These are phyloP conservation scores for Plasmodium blacklocki DNA, from an alignment of 169 alveolate genomes.

Conservation along the genomic window DNA sequence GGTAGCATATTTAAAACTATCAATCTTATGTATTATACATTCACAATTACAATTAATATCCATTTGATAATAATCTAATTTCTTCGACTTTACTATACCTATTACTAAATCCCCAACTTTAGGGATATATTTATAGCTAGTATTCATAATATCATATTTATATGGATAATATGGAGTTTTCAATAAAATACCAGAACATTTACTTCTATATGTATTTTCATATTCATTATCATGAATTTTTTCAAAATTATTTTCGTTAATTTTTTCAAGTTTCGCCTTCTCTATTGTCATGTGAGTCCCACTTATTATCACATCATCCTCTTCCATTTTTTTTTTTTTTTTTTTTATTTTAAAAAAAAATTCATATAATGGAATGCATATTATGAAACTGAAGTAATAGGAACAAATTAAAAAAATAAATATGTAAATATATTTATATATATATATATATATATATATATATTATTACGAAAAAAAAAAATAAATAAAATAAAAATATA, in stretches of 20 bases:
- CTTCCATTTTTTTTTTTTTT: constrained; percentile 26
- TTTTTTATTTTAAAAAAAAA: neutral
- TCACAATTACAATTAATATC: constrained; percentile 81
- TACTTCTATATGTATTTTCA: constrained; percentile 46
- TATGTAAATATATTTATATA: neutral
- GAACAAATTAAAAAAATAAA: too few species aligned
- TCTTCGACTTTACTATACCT: constrained; percentile 82
- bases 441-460: neutral
- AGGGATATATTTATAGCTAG: constrained; percentile 80
- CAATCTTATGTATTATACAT: constrained; percentile 80
- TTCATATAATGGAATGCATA: too few species aligned
- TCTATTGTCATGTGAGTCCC: constrained; percentile 36
- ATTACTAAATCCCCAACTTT: constrained; percentile 84
- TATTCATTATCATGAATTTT: constrained; percentile 31
- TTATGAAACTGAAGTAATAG: too few species aligned
- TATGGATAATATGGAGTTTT: constrained; percentile 72
- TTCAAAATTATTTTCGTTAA: constrained; percentile 46
- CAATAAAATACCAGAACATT: constrained; percentile 66
- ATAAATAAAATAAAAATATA: too few species aligned
- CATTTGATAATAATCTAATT: constrained; percentile 80
- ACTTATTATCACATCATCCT: constrained; percentile 38
- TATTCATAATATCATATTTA: constrained; percentile 60
- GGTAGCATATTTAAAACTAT: constrained; percentile 83
- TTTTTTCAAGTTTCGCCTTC: constrained; percentile 25
- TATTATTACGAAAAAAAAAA: neutral